These are phyloP conservation scores for Rhizopogon vinicolor DNA, from an alignment of 768 basidiomycete species.

Conservation along the genomic window DNA sequence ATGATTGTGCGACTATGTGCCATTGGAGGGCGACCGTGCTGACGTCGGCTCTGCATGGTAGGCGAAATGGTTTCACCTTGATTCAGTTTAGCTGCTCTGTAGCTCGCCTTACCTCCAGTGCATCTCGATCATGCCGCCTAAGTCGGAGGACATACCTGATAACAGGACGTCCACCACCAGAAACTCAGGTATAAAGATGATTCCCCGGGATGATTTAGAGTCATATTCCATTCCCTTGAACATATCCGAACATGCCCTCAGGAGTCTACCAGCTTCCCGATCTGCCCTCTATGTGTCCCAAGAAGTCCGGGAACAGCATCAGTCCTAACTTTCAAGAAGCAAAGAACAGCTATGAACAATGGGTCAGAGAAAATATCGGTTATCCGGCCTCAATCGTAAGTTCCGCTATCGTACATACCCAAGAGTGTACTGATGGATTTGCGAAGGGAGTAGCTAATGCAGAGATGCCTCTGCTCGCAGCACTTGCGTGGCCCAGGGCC, in stretches of 20 bases:
- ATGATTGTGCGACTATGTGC: not conserved
- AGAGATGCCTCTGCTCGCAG: slow-evolving; percentile 8
- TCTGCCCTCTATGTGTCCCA: slow-evolving; percentile 17
- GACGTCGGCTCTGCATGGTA: not conserved
- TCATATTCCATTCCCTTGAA: not conserved
- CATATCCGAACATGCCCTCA: slow-evolving; percentile 11
- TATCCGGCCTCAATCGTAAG: slow-evolving; percentile 18
- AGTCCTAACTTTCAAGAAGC: slow-evolving; percentile 21
- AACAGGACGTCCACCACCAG: not conserved
- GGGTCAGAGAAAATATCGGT: slow-evolving; percentile 17
- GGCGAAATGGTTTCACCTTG: not conserved
- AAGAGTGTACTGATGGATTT: not conserved
- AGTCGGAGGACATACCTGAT: not conserved
- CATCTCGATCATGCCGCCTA: not conserved
- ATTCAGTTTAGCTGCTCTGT: not conserved
- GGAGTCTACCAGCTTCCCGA: slow-evolving; percentile 20
- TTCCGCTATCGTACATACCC: not conserved
- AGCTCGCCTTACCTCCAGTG: not conserved
- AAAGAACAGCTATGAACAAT: slow-evolving; percentile 16
- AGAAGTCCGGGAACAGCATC: slow-evolving; percentile 25
- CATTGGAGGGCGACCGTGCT: not conserved
- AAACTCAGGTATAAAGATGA: not conserved
- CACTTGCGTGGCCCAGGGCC: slow-evolving; percentile 20
- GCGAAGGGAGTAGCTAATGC: slow-evolving; percentile 17
- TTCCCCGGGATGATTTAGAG: not conserved